Percentiles rank a stretch among this genome's conserved stretches.
These are phyloP conservation scores for Fragaria nilgerrensis DNA, from an alignment of 306 rosid genomes.

Conservation along the genomic window DNA sequence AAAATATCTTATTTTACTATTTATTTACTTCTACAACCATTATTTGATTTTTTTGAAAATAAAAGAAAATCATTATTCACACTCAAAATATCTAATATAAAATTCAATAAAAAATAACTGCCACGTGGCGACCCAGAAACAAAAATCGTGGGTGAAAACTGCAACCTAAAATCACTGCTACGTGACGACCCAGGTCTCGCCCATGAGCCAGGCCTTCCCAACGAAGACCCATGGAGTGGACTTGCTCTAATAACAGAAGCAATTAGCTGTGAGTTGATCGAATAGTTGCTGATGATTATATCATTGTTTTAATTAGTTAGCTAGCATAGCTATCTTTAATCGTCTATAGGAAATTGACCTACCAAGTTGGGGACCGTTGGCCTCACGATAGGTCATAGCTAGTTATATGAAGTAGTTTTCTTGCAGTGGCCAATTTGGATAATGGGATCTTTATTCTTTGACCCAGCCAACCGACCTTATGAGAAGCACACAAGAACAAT, in stretches of 20 bases:
- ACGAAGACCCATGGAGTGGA: too few relatives aligned
- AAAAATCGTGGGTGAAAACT: too few relatives aligned
- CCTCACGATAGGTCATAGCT: slow-evolving; percentile 1
- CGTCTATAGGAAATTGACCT: neutral
- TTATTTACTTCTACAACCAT: too few relatives aligned
- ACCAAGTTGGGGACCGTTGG: slow-evolving; percentile 9
- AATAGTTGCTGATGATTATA: slow-evolving; percentile 1
- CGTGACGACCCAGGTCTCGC: too few relatives aligned
- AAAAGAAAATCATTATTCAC: too few relatives aligned
- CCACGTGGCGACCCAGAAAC: too few relatives aligned
- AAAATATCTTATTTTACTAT: too few relatives aligned
- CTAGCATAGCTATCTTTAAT: neutral
- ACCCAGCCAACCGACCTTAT: slow-evolving; percentile 15
- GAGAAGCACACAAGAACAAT: neutral
- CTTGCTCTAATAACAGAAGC: neutral
- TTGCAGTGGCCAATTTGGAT: slow-evolving; percentile 17
- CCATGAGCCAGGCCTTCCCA: too few relatives aligned
- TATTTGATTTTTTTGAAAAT: too few relatives aligned
- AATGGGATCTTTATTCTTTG: slow-evolving; percentile 5
- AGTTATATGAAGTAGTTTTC: neutral
- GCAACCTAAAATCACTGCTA: too few relatives aligned
- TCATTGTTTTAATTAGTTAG: neutral
- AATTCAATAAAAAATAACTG: too few relatives aligned
- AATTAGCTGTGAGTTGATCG: neutral
- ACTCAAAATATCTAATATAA: too few relatives aligned